These are phyloP conservation scores for Bertia moriformis DNA, from an alignment of 2,329 filamentous ascomycete genomes.

Conservation along the genomic window DNA sequence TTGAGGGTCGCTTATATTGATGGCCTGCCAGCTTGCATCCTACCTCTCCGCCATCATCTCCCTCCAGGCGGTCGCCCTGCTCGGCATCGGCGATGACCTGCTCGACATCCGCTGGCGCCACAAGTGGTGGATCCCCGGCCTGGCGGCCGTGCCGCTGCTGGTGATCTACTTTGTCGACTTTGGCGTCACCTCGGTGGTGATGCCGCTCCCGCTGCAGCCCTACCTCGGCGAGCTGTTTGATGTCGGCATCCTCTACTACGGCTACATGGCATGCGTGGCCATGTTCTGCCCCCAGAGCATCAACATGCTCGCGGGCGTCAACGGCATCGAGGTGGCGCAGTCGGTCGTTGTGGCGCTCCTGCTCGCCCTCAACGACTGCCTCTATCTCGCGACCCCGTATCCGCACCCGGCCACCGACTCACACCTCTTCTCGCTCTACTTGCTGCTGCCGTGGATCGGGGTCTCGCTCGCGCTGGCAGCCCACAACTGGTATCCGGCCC, in stretches of 20 bases:
- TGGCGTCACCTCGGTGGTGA: conserved; percentile 85
- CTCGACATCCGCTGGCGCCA: conserved; percentile 98
- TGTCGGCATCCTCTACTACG: conserved; percentile 72
- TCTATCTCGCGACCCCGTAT: conserved; percentile 74
- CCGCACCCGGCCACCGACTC: conserved; percentile 90
- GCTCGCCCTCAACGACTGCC: conserved; percentile 69
- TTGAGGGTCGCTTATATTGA: no score
- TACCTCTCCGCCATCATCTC: conserved; percentile 91
- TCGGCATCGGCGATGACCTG: conserved; percentile 87
- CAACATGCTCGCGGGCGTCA: conserved; percentile 97
- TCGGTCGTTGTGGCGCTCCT: conserved; percentile 79
- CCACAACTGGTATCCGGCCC: conserved; percentile 93
- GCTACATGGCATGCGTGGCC: conserved; percentile 89
- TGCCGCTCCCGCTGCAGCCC: conserved; percentile 70
- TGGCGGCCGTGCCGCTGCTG: conserved; percentile 83
- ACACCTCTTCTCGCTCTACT: conserved; percentile 88
- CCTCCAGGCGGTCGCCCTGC: conserved; percentile 75
- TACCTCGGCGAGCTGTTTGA: conserved; percentile 78
- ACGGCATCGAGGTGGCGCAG: conserved; percentile 91
- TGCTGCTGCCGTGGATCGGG: conserved; percentile 84
- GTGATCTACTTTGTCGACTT: conserved; percentile 98
- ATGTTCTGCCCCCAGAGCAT: conserved; percentile 99
- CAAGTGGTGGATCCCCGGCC: conserved; percentile 93
- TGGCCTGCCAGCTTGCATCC: conserved; percentile 89
- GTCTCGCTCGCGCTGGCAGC: conserved; percentile 73